Base-by-base conservation (phyloP, 345 rosid species). In the Zanthoxylum bungeanum region DNA sequence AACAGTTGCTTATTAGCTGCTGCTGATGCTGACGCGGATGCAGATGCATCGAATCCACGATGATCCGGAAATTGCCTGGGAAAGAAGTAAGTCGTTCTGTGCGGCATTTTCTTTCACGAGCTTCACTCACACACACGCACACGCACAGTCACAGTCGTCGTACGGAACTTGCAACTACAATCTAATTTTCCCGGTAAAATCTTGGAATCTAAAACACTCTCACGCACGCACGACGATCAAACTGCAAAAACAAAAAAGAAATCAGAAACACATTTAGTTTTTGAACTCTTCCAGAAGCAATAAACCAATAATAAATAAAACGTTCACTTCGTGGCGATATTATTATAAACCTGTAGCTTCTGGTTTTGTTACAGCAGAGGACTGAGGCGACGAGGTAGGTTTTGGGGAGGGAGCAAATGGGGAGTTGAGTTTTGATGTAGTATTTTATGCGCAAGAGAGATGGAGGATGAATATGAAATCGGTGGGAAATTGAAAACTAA, bases 61-160 rank as follows among this genome's bases (percentile, higher is more conserved):
- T 91, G 89, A 76, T 91, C 97, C 19, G 92, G 96, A 68, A 93
- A 90, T 77, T 91, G 98, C 84, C 98, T 84, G n/a, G 97, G 97
- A 84, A 94, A 94, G 88, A 94, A 85, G 89, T 94, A 94, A 72
- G 98, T 94, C 1, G 97, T 83, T 66, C 98, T 82, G 78, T 94
- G 98, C 81, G 98, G 98, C 97, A 94, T 94, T 78, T 73, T 39
- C 16, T 36, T 63, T 39, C 79, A 63, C 76, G 55, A 47, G 22
- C 70, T 17, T 65, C 53, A 46, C 75, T 22, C 30, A 16, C 69
- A 24, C 27, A 5, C 58, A n/a, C 57, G 11, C 57, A 1, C 28
- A 4, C 69, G 49, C 60, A 34, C 17, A 22, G 27, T 22, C 72
- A 27, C 9, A 21, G 28, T 12, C n/a, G 40, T 58, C 24, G 6